Conservation (phyloP, 495 filamentous ascomycete genomes). For the Penicillium parvum region DNA sequence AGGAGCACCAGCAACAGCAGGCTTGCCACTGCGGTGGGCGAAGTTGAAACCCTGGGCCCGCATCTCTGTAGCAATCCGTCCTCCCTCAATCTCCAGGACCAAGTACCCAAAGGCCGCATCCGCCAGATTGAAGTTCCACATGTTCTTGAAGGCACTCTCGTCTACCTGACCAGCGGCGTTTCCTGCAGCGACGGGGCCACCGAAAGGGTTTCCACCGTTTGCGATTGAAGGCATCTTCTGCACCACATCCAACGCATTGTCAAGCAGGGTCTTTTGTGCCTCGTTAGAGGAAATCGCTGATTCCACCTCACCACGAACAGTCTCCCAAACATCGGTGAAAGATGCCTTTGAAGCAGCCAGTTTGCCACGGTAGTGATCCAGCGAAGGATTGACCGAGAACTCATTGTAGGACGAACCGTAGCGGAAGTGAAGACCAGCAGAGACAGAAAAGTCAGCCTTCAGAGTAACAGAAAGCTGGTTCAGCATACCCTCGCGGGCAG, state of each 20-base stretch:
- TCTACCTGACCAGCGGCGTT: constrained; percentile 83
- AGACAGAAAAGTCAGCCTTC: constrained; percentile 98
- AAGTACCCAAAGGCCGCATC: constrained; percentile 97
- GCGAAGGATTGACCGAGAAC: constrained; percentile 95
- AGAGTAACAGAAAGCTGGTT: constrained; percentile 97
- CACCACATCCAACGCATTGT: constrained; percentile 86
- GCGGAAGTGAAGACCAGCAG: constrained; percentile 95
- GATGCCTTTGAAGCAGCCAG: constrained; percentile 98
- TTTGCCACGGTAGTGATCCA: constrained; percentile 98
- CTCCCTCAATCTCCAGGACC: constrained; percentile 88
- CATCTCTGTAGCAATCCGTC: constrained; percentile 97
- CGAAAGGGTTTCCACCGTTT: constrained; percentile 94
- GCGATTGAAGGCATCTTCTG: constrained; percentile 94
- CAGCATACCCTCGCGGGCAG: constrained; percentile 91
- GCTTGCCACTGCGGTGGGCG: constrained; percentile 69
- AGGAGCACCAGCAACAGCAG: constrained; percentile 32
- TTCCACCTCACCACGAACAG: constrained; percentile 91
- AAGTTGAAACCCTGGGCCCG: constrained; percentile 99
- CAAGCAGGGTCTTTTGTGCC: constrained; percentile 81
- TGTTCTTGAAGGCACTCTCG: constrained; percentile 99
- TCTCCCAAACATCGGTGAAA: constrained; percentile 99
- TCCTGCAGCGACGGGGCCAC: constrained; percentile 71
- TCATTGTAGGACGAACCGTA: constrained; percentile 99
- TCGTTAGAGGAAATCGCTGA: constrained; percentile 89
- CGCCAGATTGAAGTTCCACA: constrained; percentile 99